These are phyloP conservation scores for Debaryomyces prosopidis DNA, from an alignment of 805 yeast genomes.

Conservation along the genomic window DNA sequence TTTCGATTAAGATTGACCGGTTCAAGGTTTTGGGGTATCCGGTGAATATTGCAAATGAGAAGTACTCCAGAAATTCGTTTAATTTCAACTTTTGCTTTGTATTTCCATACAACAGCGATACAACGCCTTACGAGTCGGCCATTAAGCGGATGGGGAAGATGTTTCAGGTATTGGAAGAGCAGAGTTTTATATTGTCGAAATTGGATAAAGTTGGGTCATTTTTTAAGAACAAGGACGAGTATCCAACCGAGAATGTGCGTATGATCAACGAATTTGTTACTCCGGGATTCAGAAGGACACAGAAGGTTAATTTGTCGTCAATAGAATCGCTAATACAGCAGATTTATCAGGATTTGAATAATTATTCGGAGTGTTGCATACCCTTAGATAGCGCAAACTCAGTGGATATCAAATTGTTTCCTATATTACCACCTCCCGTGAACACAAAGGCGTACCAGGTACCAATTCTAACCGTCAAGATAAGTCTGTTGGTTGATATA, in stretches of 20 bases:
- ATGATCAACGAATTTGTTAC: slow-evolving; percentile 11
- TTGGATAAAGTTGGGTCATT: slow-evolving; percentile 41
- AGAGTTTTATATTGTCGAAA: slow-evolving; percentile 69
- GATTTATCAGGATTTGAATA: slow-evolving; percentile 90
- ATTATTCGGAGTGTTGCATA: slow-evolving; percentile 92
- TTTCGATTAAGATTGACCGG: slow-evolving; percentile 69
- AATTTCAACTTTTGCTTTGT: slow-evolving; percentile 93
- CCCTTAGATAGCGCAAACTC: slow-evolving; percentile 89
- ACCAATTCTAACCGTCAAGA: slow-evolving; percentile 83
- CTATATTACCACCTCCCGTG: slow-evolving; percentile 80
- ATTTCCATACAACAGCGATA: slow-evolving; percentile 77
- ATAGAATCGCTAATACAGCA: slow-evolving; percentile 83
- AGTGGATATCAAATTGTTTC: slow-evolving; percentile 91
- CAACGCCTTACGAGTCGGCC: slow-evolving; percentile 84
- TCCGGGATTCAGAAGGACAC: slow-evolving; percentile 38
- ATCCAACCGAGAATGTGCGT: slow-evolving; percentile 11
- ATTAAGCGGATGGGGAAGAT: slow-evolving; percentile 81
- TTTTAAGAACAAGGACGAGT: slow-evolving; percentile 28
- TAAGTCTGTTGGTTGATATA: slow-evolving; percentile 73
- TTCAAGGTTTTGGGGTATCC: slow-evolving; percentile 86
- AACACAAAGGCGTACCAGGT: slow-evolving; percentile 79
- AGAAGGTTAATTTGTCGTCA: slow-evolving; percentile 35
- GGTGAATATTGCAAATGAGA: slow-evolving; percentile 69
- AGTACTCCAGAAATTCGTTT: slow-evolving; percentile 88
- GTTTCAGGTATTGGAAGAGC: slow-evolving; percentile 91